Conservation (phyloP, 1,284 basidiomycete species). For the Pseudozyma sp. region DNA sequence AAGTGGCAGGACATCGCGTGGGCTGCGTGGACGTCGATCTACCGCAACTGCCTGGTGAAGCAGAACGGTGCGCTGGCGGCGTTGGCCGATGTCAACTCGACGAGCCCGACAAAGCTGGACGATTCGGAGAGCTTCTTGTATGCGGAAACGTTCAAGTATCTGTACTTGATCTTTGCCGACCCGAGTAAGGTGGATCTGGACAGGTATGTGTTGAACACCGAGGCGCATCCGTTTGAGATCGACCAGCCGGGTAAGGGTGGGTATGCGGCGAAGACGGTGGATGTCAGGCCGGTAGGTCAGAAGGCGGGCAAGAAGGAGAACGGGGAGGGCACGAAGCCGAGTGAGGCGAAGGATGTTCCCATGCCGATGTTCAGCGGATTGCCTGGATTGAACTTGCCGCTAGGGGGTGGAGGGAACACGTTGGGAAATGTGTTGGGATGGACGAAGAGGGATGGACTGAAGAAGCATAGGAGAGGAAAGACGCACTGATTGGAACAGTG, state of each 20-base stretch:
- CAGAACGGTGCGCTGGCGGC: constrained; percentile 69
- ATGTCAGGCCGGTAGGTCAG: constrained; percentile 2
- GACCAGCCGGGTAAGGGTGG: constrained; percentile 39
- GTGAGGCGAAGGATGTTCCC: constrained; percentile 9
- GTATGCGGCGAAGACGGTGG: constrained; percentile 11
- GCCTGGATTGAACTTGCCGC: constrained; percentile 24
- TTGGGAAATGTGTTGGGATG: constrained; percentile 15
- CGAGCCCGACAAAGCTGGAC: constrained; percentile 45
- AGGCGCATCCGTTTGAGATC: constrained; percentile 61
- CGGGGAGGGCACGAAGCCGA: not conserved
- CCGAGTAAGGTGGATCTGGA: constrained; percentile 43
- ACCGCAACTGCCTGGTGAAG: constrained; percentile 77
- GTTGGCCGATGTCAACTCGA: constrained; percentile 41
- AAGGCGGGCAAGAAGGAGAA: constrained; percentile 7
- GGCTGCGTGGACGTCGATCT: constrained; percentile 87
- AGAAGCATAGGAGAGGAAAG: constrained; percentile 8
- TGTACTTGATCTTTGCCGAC: constrained; percentile 61
- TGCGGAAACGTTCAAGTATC: constrained; percentile 63
- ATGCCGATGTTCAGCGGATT: constrained; percentile 21
- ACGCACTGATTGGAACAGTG: constrained; percentile 3
- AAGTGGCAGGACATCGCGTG: constrained; percentile 82
- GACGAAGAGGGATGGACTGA: constrained; percentile 4
- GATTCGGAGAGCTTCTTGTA: constrained; percentile 59
- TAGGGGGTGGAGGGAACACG: constrained; percentile 23
- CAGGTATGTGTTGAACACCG: constrained; percentile 63